Evolutionary conservation across 2,329 filamentous ascomycete species (phyloP), one percentile per base, ranked within the genome.

Genomic region (Lachnellula cervina): DNA sequence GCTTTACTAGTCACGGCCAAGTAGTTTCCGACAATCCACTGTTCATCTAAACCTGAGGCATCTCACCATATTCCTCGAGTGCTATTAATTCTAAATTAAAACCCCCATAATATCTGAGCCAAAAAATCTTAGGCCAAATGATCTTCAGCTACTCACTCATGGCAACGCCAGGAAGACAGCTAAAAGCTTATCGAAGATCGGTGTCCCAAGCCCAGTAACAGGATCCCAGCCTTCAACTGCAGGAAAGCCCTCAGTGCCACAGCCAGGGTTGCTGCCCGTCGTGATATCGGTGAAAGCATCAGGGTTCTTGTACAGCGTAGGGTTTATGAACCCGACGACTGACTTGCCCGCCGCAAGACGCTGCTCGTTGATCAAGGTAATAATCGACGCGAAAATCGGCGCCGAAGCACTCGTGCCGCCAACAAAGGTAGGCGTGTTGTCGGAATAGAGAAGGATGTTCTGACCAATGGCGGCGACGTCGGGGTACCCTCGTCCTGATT

Each of bases 391-490:
- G 35, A 74, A 69, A 7, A 68, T 73, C 0, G 72, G 77, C 23
- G 70, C 62, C 25, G 69, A 73, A 17, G 74, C 72, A 25, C 75
- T 79, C 0, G 81, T 83, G 14, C 80, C 80, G 49, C 72, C 79
- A 0, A 76, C 72, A 28, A 76, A 68, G 0, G 63, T 61, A 53
- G 76, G 76, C 5, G 65, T 63, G 19, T 76, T 76, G 48, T 77
- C 66, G 34, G 76, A 65, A 1, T 75, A 74, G 6, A 78, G 67
- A 25, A 73, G 68, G 54, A 71, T 75, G 52, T 72, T 73, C 9
- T 72, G 73, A 2, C 74, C 75, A 19, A 75, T 74, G 32, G 73
- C 74, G 3, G 70, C 62, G 19, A 78, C 68, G 52, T 81, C 78
- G 1, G 78, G 78, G 60, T 73, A 78, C 0, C 73, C 78, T 25